phyloP scores from a whole-genome alignment of 2,329 filamentous ascomycete species.

The Alternaria arbusti region DNA sequence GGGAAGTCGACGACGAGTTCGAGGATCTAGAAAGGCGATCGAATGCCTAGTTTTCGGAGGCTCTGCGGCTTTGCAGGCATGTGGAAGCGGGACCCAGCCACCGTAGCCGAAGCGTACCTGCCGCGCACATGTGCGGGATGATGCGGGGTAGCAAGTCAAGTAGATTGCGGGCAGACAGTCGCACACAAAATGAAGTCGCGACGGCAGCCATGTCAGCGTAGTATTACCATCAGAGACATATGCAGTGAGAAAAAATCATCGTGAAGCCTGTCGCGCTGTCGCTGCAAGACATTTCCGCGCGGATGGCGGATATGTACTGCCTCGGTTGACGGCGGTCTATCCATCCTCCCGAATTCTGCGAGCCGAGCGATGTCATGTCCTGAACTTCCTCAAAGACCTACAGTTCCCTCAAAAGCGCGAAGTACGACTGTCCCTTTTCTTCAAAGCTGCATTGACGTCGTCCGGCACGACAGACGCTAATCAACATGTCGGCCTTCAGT shows the following conservation, averaged over 20 bases:
- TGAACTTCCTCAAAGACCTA: constrained; percentile 29
- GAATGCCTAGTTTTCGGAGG: neutral
- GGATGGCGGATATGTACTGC: constrained; percentile 16
- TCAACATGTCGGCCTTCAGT: constrained; percentile 52
- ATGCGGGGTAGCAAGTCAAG: constrained; percentile 17
- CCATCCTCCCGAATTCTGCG: constrained; percentile 30
- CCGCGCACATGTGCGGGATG: constrained; percentile 3
- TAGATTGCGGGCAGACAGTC: neutral
- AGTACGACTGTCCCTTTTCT: constrained; percentile 44
- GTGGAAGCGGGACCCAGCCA: neutral
- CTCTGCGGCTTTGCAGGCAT: neutral
- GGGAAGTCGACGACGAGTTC: neutral
- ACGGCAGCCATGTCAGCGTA: neutral
- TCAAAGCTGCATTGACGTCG: constrained; percentile 40
- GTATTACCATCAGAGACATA: neutral
- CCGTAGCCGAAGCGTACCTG: constrained; percentile 10
- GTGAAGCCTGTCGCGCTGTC: neutral
- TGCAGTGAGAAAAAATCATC: neutral
- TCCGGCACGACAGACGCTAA: constrained; percentile 45
- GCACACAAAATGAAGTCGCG: neutral
- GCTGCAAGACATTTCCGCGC: neutral
- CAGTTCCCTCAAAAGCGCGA: constrained; percentile 29
- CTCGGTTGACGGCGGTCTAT: constrained; percentile 43
- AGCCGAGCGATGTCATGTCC: constrained; percentile 33
- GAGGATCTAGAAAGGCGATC: neutral